A percentile compares a stretch with the other conserved stretches of the same genome.
Evolutionary conservation across 1,284 basidiomycete genomes (phyloP).

Genomic region (Schizophyllum amplum): DNA sequence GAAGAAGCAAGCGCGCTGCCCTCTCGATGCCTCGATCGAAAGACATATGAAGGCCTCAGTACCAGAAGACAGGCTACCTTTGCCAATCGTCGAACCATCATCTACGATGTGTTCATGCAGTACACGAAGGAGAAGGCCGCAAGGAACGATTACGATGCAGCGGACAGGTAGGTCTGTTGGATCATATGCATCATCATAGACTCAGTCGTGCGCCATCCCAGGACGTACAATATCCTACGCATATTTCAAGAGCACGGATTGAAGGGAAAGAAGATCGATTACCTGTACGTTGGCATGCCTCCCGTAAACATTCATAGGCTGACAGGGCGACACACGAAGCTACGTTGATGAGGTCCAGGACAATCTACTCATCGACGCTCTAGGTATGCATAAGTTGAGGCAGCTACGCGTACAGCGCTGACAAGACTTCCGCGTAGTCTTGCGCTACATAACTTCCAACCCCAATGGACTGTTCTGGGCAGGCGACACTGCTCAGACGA

Average conservation of each 20-base stretch:
- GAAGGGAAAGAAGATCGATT: conserved; percentile 41
- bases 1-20: conserved; percentile 31
- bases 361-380: conserved; percentile 58
- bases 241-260: conserved; percentile 26
- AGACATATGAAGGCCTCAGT: conserved; percentile 40
- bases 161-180: conserved; percentile 43
- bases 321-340: conserved; percentile 32
- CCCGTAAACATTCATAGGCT: background rate
- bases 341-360: conserved; percentile 73
- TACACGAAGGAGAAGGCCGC: conserved; percentile 43
- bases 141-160: conserved; percentile 43
- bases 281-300: conserved; percentile 34
- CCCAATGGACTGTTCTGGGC: conserved; percentile 69
- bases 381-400: conserved; percentile 30
- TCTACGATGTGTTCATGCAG: conserved; percentile 50
- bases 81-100: conserved; percentile 32
- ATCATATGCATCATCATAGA: conserved; percentile 1
- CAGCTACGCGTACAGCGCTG: background rate
- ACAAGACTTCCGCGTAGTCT: conserved; percentile 32
- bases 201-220: conserved; percentile 14
- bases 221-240: conserved; percentile 46
- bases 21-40: conserved; percentile 32
- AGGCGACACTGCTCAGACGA: conserved; percentile 74
- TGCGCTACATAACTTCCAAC: conserved; percentile 53
- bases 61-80: conserved; percentile 47